phyloP scores from a whole-genome alignment of 169 alveolate species.

The Eimeria sp. region DNA sequence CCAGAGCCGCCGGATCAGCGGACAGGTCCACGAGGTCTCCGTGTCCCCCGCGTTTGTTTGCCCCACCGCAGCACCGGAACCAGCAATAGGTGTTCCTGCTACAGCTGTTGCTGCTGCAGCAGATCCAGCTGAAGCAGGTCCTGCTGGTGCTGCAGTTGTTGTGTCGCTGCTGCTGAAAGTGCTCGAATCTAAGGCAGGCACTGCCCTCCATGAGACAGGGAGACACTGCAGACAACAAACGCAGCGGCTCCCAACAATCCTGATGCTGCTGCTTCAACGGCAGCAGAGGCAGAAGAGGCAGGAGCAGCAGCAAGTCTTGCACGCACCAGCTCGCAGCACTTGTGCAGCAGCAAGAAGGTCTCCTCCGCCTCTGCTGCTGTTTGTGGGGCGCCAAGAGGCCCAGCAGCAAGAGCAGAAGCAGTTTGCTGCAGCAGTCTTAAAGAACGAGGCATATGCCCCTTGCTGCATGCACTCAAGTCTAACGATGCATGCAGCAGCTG shows the following conservation, averaged over 20 bases:
- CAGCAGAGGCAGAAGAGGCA: too few species aligned
- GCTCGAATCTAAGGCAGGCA: neutral
- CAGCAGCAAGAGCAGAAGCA: neutral
- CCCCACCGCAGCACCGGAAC: neutral
- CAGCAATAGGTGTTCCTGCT: too few species aligned
- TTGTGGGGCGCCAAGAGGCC: neutral
- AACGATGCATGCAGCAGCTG: too few species aligned
- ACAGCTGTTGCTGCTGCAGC: neutral
- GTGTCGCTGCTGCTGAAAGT: neutral
- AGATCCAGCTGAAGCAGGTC: neutral
- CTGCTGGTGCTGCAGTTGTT: neutral
- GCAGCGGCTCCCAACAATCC: too few species aligned
- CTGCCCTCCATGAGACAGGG: neutral
- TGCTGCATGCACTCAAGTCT: constrained; percentile 38
- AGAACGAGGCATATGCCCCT: constrained; percentile 30
- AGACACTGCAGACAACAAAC: too few species aligned
- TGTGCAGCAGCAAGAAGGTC: neutral
- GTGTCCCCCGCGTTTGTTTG: neutral
- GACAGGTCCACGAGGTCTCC: neutral
- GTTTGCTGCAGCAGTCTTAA: constrained; percentile 52
- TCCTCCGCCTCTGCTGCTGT: constrained; percentile 48
- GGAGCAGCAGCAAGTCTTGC: constrained; percentile 7
- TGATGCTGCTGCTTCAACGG: too few species aligned
- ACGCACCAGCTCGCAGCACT: constrained; percentile 39
- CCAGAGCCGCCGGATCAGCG: neutral